These are phyloP conservation scores for Plenodomus tracheiphilus DNA, from an alignment of 2,329 filamentous ascomycete species.

Conservation along the genomic window DNA sequence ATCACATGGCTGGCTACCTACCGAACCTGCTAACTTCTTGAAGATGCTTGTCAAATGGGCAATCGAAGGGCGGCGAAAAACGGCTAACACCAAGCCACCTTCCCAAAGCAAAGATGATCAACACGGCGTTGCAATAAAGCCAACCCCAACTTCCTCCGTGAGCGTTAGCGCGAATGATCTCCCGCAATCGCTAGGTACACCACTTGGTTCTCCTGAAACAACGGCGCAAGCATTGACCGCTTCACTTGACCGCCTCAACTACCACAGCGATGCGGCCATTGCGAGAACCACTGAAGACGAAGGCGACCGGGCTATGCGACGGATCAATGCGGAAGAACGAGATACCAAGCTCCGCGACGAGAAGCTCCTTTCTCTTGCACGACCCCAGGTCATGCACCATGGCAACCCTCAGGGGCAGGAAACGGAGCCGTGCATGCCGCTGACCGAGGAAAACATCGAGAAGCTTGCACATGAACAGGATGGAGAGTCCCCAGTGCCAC, in stretches of 20 bases:
- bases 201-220: conserved; percentile 37
- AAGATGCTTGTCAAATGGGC: conserved; percentile 70
- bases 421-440: conserved; percentile 29
- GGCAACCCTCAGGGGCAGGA: conserved; percentile 21
- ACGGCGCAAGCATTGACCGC: conserved; percentile 38
- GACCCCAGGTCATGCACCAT: conserved; percentile 36
- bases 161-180: conserved; percentile 31
- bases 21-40: conserved; percentile 15
- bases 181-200: conserved; percentile 30
- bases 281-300: conserved; percentile 49
- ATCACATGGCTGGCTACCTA: background rate
- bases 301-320: conserved; percentile 50
- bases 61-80: conserved; percentile 48
- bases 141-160: conserved; percentile 15
- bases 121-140: conserved; percentile 17
- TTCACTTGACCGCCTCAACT: conserved; percentile 44
- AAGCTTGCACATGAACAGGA: conserved; percentile 37
- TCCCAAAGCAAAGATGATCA: conserved; percentile 34
- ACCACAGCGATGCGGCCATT: conserved; percentile 44
- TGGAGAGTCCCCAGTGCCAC: conserved; percentile 14
- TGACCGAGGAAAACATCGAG: conserved; percentile 45
- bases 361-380: conserved; percentile 56
- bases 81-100: conserved; percentile 27
- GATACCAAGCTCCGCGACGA: conserved; percentile 58
- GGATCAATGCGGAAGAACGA: conserved; percentile 59